phyloP scores from a whole-genome alignment of 805 yeast species.

The Pichia cabralensis region DNA sequence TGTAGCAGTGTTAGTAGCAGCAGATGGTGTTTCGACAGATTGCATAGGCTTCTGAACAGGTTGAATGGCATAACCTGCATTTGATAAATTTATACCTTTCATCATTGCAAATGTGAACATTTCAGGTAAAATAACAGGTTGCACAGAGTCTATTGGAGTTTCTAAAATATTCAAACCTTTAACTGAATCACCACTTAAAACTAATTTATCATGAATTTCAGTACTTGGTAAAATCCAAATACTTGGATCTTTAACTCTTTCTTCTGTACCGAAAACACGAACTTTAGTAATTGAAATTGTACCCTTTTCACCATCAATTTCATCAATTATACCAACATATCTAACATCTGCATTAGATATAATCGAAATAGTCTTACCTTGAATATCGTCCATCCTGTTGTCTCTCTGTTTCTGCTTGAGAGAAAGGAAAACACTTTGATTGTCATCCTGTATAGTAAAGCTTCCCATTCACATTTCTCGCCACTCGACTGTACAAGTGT shows the following conservation, averaged over 20 bases:
- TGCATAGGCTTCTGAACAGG: too few species aligned
- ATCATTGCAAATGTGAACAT: constrained; percentile 13
- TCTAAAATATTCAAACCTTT: constrained; percentile 82
- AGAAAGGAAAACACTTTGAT: too few species aligned
- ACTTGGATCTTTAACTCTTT: constrained; percentile 61
- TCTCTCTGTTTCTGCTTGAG: too few species aligned
- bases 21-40: too few species aligned
- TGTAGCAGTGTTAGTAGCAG: too few species aligned
- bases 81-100: constrained; percentile 3
- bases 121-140: constrained; percentile 37
- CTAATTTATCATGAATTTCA: constrained; percentile 63
- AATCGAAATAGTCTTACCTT: constrained; percentile 81
- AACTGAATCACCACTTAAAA: constrained; percentile 86
- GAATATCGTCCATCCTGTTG: constrained; percentile 70
- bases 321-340: constrained; percentile 82
- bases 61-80: too few species aligned
- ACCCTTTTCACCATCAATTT: constrained; percentile 81
- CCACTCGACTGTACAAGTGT: too few species aligned
- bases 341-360: constrained; percentile 72
- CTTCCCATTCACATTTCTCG: too few species aligned
- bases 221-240: constrained; percentile 65
- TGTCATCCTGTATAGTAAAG: too few species aligned
- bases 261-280: constrained; percentile 85
- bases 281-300: constrained; percentile 79
- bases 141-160: constrained; percentile 51